phyloP scores from a whole-genome alignment of 805 yeast species.

The Candida ulmi region DNA sequence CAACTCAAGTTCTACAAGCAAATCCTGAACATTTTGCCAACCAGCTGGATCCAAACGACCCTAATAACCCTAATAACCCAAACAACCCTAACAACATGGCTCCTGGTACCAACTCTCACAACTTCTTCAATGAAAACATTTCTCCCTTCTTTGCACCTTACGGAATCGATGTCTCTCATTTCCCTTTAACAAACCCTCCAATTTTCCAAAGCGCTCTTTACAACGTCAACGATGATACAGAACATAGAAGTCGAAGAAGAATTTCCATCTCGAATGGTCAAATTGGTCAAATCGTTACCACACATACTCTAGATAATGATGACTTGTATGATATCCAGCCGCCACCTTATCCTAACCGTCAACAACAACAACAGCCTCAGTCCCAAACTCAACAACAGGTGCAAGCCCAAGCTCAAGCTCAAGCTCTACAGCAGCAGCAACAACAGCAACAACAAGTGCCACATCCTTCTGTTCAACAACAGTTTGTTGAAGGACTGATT shows the following conservation, averaged over 20 bases:
- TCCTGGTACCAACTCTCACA: neutral
- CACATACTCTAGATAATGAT: conserved; percentile 27
- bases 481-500: conserved; percentile 5
- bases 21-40: too few relatives aligned
- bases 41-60: neutral
- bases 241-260: conserved; percentile 47
- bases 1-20: too few relatives aligned
- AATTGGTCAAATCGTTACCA: conserved; percentile 63
- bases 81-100: neutral
- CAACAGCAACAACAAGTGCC: conserved; percentile 2
- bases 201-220: conserved; percentile 37
- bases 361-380: conserved; percentile 1
- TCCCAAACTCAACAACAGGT: conserved; percentile 3
- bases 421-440: conserved; percentile 3
- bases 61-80: neutral
- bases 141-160: conserved; percentile 38
- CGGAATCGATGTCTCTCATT: conserved; percentile 37
- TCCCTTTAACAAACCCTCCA: conserved; percentile 41
- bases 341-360: conserved; percentile 21
- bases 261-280: conserved; percentile 83
- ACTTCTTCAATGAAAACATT: conserved; percentile 27
- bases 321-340: conserved; percentile 31
- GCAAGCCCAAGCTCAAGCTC: conserved; percentile 3
- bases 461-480: conserved; percentile 6
- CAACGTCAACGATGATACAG: conserved; percentile 22